Conservation (phyloP, 2,329 filamentous ascomycete genomes). For the Talaromyces sp. region DNA sequence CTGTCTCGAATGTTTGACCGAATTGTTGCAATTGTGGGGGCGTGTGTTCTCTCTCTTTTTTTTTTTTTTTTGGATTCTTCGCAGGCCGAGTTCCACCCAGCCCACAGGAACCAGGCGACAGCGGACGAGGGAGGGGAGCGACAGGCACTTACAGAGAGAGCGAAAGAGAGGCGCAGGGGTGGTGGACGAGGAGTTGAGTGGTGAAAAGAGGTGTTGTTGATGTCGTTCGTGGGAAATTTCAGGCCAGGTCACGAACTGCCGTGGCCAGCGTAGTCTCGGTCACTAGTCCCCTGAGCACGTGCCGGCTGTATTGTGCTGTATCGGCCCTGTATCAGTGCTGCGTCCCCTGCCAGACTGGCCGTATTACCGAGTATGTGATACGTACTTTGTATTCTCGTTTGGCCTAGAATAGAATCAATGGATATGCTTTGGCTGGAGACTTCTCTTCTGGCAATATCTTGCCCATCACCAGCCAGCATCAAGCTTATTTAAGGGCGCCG, state of each 20-base stretch:
- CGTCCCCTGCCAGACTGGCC: not conserved
- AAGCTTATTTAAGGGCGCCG: not conserved
- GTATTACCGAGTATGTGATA: not conserved
- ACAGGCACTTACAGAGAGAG: not conserved
- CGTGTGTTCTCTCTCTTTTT: not conserved
- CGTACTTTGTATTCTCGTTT: not conserved
- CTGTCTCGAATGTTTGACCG: constrained; percentile 8
- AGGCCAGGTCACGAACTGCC: constrained; percentile 32
- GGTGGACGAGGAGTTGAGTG: not conserved
- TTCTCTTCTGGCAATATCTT: not conserved
- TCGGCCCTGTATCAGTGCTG: not conserved
- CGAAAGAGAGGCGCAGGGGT: not conserved
- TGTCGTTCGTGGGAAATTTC: constrained; percentile 20
- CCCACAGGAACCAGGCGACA: constrained; percentile 8
- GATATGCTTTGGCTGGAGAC: not conserved
- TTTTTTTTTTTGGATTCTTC: not conserved
- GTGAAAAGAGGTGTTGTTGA: not conserved
- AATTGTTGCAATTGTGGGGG: constrained; percentile 10
- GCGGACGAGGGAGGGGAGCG: not conserved
- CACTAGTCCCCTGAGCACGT: constrained; percentile 16
- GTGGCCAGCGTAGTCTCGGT: constrained; percentile 34
- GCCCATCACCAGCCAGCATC: not conserved
- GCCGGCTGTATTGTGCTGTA: not conserved
- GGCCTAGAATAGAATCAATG: not conserved
- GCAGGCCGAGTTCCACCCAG: not conserved